A percentile compares a stretch with the other conserved stretches of the same genome.
phyloP scores from a whole-genome alignment of 2,329 filamentous ascomycete genomes.

The Tolypocladium guangdongense region DNA sequence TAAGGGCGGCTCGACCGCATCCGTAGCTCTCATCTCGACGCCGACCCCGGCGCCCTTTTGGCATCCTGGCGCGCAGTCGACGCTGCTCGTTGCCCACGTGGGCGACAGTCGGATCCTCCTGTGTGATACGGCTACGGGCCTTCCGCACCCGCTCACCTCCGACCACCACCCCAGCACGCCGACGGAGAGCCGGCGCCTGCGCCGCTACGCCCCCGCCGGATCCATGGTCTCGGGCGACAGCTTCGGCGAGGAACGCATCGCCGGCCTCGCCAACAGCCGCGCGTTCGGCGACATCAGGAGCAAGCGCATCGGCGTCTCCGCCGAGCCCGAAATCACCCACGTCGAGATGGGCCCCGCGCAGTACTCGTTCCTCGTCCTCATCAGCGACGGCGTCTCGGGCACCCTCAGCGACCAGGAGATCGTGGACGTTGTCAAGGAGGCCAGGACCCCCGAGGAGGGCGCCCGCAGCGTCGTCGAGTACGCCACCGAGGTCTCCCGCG shows the following conservation, averaged over 20 bases:
- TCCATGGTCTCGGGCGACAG: constrained; percentile 80
- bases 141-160: constrained; percentile 70
- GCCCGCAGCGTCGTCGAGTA: constrained; percentile 71
- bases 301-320: constrained; percentile 88
- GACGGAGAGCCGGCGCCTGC: constrained; percentile 68
- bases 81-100: constrained; percentile 78
- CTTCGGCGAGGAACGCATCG: constrained; percentile 94
- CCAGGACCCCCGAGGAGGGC: constrained; percentile 78
- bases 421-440: constrained; percentile 91
- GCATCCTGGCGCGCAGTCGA: constrained; percentile 79
- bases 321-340: constrained; percentile 79
- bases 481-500: constrained; percentile 69
- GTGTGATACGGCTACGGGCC: constrained; percentile 74
- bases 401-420: constrained; percentile 87
- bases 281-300: constrained; percentile 86
- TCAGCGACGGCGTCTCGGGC: constrained; percentile 82
- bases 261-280: constrained; percentile 84
- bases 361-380: constrained; percentile 79
- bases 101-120: constrained; percentile 88
- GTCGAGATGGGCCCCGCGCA: constrained; percentile 73
- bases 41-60: constrained; percentile 88
- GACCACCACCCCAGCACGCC: constrained; percentile 91
- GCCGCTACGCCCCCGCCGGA: constrained; percentile 65
- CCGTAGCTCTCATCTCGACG: constrained; percentile 81
- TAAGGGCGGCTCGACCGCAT: constrained; percentile 88